phyloP scores from a whole-genome alignment of 1,284 basidiomycete species.

The Bondarzewia mesenterica region DNA sequence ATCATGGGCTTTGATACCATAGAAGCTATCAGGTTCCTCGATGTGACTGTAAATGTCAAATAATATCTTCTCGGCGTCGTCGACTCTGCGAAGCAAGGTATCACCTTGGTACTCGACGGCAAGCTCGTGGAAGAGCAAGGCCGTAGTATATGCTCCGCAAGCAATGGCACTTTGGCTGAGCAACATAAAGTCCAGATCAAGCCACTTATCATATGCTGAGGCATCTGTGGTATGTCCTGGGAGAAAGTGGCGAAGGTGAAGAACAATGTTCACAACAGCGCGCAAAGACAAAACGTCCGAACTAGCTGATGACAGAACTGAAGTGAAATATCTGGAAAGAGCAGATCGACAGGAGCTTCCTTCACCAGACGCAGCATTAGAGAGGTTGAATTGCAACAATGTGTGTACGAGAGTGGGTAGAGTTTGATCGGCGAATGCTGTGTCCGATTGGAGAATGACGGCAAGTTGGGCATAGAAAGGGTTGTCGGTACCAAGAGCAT shows the following conservation, averaged over 20 bases:
- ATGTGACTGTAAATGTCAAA: slow-evolving; percentile 93
- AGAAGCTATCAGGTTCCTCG: slow-evolving; percentile 97
- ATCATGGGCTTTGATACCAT: slow-evolving; percentile 80
- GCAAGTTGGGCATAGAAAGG: slow-evolving; percentile 65
- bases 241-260: slow-evolving; percentile 71
- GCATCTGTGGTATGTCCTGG: slow-evolving; percentile 38
- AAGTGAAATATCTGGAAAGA: slow-evolving; percentile 60
- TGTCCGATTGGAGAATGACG: slow-evolving; percentile 47
- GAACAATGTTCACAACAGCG: slow-evolving; percentile 69
- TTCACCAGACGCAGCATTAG: slow-evolving; percentile 7
- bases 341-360: slow-evolving; percentile 18
- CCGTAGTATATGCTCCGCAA: slow-evolving; percentile 82
- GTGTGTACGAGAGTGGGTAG: slow-evolving; percentile 75
- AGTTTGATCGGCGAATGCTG: slow-evolving; percentile 54
- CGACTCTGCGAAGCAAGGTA: slow-evolving; percentile 14
- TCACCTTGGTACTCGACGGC: slow-evolving; percentile 41
- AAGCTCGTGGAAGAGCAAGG: slow-evolving; percentile 85
- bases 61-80: slow-evolving; percentile 53
- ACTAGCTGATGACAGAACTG: slow-evolving; percentile 39
- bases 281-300: slow-evolving; percentile 43
- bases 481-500: slow-evolving; percentile 45
- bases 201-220: slow-evolving; percentile 76
- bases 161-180: slow-evolving; percentile 70
- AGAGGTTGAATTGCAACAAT: slow-evolving; percentile 31
- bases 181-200: slow-evolving; percentile 67